Evolutionary conservation across 2,329 filamentous ascomycete genomes (phyloP), one percentile per base, ranked within the genome.

Genomic region (Dactylellina cionopaga): DNA sequence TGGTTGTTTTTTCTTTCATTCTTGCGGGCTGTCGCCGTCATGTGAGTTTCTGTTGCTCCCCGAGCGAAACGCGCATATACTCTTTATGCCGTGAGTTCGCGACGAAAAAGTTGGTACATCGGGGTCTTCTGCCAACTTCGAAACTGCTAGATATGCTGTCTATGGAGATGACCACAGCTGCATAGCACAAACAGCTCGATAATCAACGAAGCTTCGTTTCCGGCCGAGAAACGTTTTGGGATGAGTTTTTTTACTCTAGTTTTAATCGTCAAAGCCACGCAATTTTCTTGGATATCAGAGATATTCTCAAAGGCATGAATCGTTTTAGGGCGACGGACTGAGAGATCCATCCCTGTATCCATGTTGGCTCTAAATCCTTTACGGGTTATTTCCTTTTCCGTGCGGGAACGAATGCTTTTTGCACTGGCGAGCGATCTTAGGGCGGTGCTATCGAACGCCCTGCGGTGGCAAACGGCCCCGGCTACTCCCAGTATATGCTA

Each of bases 331-430:
- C 41, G 58, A 58, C 49, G 15, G 19, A 31, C n/a, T 33, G 41
- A 58, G 43, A 64, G 47, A 35, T 22, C 10, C 4, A 41, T 35
- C 60, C 60, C 52, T 47, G 49, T 39, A 46, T 64, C 11, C 37
- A 46, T 15, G 39, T 47, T 27, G 22, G 19, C 49, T 17, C 29
- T 54, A 37, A 55, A 55, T 41, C 51, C 29, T 11, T 19, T 47
- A n/a, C 41, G 54, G 62, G 51, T 56, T 49, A 65, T 56, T 65
- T 49, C 62, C 62, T 31, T 47, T 58, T 65, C 62, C 46, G 15
- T 22, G 25, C 62, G 62, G 62, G 49, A 17, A 49, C 22, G 25
- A 17, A 29, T 22, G 9, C 22, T 44, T 55, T 15, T 55, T 33
- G 19, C 6, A 24, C n/a, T 52, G 10, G 10, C 11, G 2, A 5